Evolutionary conservation across 2,329 filamentous ascomycete genomes (phyloP).

Genomic region (Ceratocystis albifundus): DNA sequence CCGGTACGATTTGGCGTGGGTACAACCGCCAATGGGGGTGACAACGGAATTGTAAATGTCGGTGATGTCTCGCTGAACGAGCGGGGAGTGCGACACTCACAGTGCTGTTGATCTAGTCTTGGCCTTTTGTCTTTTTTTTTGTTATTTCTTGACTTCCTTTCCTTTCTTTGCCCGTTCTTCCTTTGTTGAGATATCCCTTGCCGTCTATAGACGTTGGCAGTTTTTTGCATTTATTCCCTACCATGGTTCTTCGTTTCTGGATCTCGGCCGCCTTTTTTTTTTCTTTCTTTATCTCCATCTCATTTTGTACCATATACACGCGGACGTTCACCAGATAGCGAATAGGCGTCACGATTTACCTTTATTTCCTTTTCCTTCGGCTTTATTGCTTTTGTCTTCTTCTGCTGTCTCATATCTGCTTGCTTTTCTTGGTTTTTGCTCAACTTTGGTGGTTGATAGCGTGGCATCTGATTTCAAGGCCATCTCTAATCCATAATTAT

Average conservation of each 20-base stretch:
- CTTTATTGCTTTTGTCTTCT: too few relatives aligned
- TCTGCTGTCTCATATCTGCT: too few relatives aligned
- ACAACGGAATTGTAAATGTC: conserved; percentile 37
- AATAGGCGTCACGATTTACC: too few relatives aligned
- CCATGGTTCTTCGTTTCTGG: neutral
- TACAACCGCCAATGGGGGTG: conserved; percentile 33
- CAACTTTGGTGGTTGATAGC: too few relatives aligned
- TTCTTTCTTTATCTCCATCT: conserved; percentile 14
- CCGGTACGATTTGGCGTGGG: conserved; percentile 27
- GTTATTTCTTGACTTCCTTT: neutral
- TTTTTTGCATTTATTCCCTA: neutral
- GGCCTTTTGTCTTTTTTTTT: neutral
- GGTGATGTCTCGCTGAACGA: conserved; percentile 33
- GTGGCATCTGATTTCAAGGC: too few relatives aligned
- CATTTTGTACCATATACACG: neutral
- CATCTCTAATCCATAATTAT: too few relatives aligned
- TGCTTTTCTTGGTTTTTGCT: too few relatives aligned
- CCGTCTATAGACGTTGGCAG: neutral
- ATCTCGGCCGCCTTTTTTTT: conserved; percentile 1
- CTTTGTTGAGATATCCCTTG: conserved; percentile 5
- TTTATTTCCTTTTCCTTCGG: neutral
- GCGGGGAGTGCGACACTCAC: neutral
- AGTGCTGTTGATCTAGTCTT: conserved; percentile 26
- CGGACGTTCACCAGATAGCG: neutral
- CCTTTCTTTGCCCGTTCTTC: conserved; percentile 6